A percentile compares a stretch with the other conserved stretches of the same genome.
These are phyloP conservation scores for Phytopythium vexans DNA, from an alignment of 352 stramenopile species.

Conservation along the genomic window DNA sequence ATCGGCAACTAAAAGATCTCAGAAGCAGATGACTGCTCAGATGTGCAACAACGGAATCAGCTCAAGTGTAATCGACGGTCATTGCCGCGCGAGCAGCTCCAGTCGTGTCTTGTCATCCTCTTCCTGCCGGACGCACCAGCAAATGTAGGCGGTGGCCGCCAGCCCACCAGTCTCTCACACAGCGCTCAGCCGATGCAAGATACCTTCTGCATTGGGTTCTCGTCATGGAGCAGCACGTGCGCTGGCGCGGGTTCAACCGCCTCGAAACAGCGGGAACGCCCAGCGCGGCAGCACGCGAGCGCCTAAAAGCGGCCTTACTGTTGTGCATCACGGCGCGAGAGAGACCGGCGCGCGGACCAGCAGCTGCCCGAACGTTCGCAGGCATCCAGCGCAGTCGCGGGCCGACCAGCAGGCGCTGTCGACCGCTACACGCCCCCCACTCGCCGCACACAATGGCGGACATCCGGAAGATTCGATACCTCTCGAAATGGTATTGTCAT, in stretches of 20 bases:
- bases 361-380: background rate
- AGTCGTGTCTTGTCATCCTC: constrained; percentile 19
- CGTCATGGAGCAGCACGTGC: constrained; percentile 21
- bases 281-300: constrained; percentile 13
- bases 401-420: too few species aligned
- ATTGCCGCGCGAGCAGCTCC: constrained; percentile 9
- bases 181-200: constrained; percentile 34
- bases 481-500: constrained; percentile 33
- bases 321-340: constrained; percentile 32
- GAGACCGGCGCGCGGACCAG: constrained; percentile 5
- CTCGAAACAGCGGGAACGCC: constrained; percentile 4
- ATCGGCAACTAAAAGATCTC: too few species aligned
- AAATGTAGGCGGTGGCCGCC: too few species aligned
- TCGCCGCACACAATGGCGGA: too few species aligned
- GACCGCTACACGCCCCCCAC: too few species aligned
- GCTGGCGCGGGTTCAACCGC: constrained; percentile 20
- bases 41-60: constrained; percentile 21
- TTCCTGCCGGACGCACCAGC: background rate
- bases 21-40: too few species aligned
- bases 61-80: constrained; percentile 45
- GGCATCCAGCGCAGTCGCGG: background rate
- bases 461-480: constrained; percentile 13
- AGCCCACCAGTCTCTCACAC: too few species aligned
- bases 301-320: constrained; percentile 42
- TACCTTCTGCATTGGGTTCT: constrained; percentile 49